These are phyloP conservation scores for Taphrina communis DNA, from an alignment of 1,139 yeast genomes.

Conservation along the genomic window DNA sequence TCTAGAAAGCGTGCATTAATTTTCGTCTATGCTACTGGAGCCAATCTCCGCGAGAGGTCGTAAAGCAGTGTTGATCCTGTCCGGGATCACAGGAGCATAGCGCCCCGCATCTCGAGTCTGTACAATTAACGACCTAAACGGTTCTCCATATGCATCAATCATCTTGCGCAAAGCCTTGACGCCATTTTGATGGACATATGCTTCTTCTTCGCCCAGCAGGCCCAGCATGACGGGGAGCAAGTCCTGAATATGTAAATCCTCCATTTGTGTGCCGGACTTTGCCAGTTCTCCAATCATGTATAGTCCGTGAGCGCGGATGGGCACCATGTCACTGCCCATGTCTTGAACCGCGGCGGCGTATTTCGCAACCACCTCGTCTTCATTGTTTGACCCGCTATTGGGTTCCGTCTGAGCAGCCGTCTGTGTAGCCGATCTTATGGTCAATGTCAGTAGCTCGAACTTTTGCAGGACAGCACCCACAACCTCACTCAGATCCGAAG, in stretches of 20 bases:
- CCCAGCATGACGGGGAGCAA: constrained; percentile 67
- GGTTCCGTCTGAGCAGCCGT: neutral
- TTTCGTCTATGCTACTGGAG: too few species aligned
- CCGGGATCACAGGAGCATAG: neutral
- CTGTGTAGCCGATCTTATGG: neutral
- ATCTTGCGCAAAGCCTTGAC: constrained; percentile 66
- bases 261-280: constrained; percentile 52
- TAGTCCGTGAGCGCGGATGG: constrained; percentile 86
- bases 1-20: neutral
- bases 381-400: constrained; percentile 48
- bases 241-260: constrained; percentile 60
- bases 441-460: constrained; percentile 6
- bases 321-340: constrained; percentile 77
- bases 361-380: constrained; percentile 53
- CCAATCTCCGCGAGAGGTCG: neutral
- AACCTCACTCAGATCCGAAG: neutral
- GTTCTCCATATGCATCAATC: constrained; percentile 11
- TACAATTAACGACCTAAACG: neutral
- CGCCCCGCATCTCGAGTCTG: neutral
- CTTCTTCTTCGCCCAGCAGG: constrained; percentile 78
- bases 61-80: neutral
- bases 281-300: constrained; percentile 67
- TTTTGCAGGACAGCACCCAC: neutral
- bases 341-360: constrained; percentile 46
- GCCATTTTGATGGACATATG: constrained; percentile 81